Conservation (phyloP, 2,329 filamentous ascomycete species). For the Ceratocystis variospora region DNA sequence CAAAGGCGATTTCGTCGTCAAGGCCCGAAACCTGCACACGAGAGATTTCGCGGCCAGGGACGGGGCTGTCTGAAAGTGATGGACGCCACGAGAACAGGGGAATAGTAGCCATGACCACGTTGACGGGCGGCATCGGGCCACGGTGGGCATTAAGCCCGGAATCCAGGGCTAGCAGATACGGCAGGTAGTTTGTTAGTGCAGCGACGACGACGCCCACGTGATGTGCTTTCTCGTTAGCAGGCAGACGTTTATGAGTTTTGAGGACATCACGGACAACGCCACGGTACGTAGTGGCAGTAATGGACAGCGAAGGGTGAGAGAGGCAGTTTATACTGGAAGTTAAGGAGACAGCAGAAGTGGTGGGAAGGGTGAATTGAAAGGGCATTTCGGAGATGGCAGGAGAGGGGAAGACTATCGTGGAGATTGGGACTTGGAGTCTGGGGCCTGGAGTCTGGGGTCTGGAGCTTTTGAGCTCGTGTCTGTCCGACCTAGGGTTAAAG, state of each 20-base stretch:
- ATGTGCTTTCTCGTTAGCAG: conserved; percentile 52
- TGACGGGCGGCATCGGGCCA: conserved; percentile 12
- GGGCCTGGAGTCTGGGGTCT: not conserved
- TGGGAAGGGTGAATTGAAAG: conserved; percentile 76
- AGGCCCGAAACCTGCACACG: conserved; percentile 59
- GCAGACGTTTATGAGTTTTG: conserved; percentile 81
- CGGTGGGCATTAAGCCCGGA: conserved; percentile 46
- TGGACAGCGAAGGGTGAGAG: conserved; percentile 78
- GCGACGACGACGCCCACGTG: conserved; percentile 58
- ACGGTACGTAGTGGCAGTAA: conserved; percentile 68
- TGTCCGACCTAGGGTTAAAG: no score
- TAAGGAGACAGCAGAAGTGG: conserved; percentile 76
- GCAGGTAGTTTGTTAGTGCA: conserved; percentile 62
- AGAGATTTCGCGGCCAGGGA: conserved; percentile 49
- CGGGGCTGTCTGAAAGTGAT: conserved; percentile 52
- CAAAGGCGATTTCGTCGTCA: conserved; percentile 72
- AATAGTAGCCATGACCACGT: conserved; percentile 21
- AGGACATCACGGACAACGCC: conserved; percentile 69
- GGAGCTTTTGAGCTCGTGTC: not conserved
- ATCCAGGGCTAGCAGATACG: conserved; percentile 68
- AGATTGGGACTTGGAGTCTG: not conserved
- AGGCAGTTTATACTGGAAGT: conserved; percentile 61
- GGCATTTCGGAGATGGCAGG: conserved; percentile 49
- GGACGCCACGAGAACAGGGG: conserved; percentile 72
- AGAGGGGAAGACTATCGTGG: not conserved